Conservation (phyloP, 2,329 filamentous ascomycete genomes). For the Trichophyton simii region DNA sequence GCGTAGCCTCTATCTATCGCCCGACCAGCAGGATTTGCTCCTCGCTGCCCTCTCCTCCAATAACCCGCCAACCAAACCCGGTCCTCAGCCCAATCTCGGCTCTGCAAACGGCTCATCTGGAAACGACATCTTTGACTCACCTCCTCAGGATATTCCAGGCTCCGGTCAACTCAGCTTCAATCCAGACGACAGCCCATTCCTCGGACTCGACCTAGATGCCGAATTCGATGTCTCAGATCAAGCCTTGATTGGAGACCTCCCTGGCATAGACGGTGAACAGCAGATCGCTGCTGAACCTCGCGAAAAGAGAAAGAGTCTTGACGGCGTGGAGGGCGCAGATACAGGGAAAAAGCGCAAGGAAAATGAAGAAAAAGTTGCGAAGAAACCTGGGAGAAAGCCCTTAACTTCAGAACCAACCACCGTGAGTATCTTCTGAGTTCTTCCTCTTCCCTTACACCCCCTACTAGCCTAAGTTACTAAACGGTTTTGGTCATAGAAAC, state of each 20-base stretch:
- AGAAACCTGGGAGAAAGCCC: slow-evolving; percentile 94
- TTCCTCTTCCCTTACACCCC: neutral
- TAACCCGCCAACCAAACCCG: slow-evolving; percentile 29
- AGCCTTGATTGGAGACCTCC: slow-evolving; percentile 65
- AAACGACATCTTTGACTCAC: slow-evolving; percentile 22
- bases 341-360: slow-evolving; percentile 60
- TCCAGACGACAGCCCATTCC: slow-evolving; percentile 61
- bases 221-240: slow-evolving; percentile 58
- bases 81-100: slow-evolving; percentile 17
- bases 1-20: slow-evolving; percentile 56
- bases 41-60: slow-evolving; percentile 67
- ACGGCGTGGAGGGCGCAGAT: slow-evolving; percentile 50
- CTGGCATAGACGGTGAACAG: slow-evolving; percentile 29
- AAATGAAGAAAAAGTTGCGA: slow-evolving; percentile 70
- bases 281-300: slow-evolving; percentile 37
- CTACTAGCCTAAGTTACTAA: slow-evolving; percentile 13
- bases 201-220: slow-evolving; percentile 70
- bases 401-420: slow-evolving; percentile 90
- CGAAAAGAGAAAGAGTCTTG: slow-evolving; percentile 47
- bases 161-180: slow-evolving; percentile 40
- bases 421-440: slow-evolving; percentile 46
- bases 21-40: slow-evolving; percentile 63
- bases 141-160: slow-evolving; percentile 27
- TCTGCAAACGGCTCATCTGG: slow-evolving; percentile 6
- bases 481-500: slow-evolving; percentile 26